Percentiles rank a stretch among this genome's conserved stretches.
These are phyloP conservation scores for Nigrospora sphaerica DNA, from an alignment of 2,329 filamentous ascomycete genomes.

Conservation along the genomic window DNA sequence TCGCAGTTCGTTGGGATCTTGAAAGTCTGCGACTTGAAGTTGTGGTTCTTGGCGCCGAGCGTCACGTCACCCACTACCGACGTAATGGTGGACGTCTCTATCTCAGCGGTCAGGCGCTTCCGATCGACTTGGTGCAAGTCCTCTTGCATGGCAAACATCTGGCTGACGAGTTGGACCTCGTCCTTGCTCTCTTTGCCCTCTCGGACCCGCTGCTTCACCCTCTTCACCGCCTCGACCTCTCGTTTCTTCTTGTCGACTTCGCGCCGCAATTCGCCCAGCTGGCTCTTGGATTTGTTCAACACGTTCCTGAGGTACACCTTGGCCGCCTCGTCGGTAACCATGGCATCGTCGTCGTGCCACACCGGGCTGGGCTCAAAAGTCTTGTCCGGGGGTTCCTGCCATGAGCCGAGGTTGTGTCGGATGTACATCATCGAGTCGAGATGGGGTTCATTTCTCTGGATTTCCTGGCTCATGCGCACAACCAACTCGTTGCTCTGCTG, in stretches of 20 bases:
- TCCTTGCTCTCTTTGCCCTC: slow-evolving; percentile 84
- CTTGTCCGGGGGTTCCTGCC: slow-evolving; percentile 80
- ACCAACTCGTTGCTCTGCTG: slow-evolving; percentile 66
- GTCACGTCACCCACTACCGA: slow-evolving; percentile 86
- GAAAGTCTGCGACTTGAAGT: slow-evolving; percentile 98
- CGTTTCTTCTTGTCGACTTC: slow-evolving; percentile 81
- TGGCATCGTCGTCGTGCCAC: slow-evolving; percentile 88
- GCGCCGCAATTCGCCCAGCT: slow-evolving; percentile 70
- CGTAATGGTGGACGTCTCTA: slow-evolving; percentile 92
- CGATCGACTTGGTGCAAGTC: slow-evolving; percentile 77
- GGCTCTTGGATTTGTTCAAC: slow-evolving; percentile 80
- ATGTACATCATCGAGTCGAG: slow-evolving; percentile 98
- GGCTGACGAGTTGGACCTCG: slow-evolving; percentile 75
- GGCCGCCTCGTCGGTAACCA: slow-evolving; percentile 79
- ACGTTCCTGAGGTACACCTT: slow-evolving; percentile 90
- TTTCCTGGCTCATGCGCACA: slow-evolving; percentile 68
- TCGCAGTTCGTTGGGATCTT: slow-evolving; percentile 99
- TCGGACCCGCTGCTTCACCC: slow-evolving; percentile 65
- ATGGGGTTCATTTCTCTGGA: slow-evolving; percentile 78
- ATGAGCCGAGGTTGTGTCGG: slow-evolving; percentile 76
- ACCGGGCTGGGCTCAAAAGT: slow-evolving; percentile 90
- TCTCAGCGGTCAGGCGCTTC: slow-evolving; percentile 78
- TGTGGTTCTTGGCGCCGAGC: slow-evolving; percentile 86
- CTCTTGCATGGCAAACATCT: slow-evolving; percentile 81
- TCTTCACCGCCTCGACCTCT: slow-evolving; percentile 75